Evolutionary conservation across 305 asterid species (phyloP).

Genomic region (Fraxinus platypoda): DNA sequence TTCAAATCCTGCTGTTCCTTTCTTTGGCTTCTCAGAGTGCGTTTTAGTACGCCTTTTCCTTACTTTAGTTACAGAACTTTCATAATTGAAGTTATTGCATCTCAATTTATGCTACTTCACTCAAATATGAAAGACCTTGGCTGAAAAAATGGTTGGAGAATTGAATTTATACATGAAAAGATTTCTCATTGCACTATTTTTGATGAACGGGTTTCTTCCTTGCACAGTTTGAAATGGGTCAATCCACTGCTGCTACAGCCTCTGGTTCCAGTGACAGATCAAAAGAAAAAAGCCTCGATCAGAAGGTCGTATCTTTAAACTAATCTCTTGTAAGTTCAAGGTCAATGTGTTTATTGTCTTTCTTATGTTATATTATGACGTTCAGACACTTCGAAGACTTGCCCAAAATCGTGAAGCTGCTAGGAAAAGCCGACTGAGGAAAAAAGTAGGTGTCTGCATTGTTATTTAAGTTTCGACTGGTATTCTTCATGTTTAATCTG

Average conservation of each 20-base stretch:
- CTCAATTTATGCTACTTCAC: not conserved
- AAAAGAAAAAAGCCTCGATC: conserved; percentile 70
- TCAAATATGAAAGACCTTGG: not conserved
- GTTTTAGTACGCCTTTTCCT: not conserved
- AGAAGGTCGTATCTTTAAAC: conserved; percentile 54
- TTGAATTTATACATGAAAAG: not conserved
- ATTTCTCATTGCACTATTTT: not conserved
- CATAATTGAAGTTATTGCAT: not conserved
- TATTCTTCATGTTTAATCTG: not conserved
- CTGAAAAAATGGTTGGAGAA: not conserved
- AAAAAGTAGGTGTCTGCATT: conserved; percentile 59
- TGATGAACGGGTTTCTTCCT: conserved; percentile 18
- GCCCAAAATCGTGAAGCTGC: conserved; percentile 99
- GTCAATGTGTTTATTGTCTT: conserved; percentile 13
- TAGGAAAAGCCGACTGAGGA: conserved; percentile 89
- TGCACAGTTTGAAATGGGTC: conserved; percentile 71
- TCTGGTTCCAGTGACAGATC: conserved; percentile 90
- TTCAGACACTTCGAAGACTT: conserved; percentile 83
- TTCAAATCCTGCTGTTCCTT: not conserved
- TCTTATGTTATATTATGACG: conserved; percentile 9
- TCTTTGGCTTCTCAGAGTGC: not conserved
- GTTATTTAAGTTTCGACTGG: conserved; percentile 1
- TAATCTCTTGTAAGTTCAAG: conserved; percentile 1
- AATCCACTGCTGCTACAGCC: conserved; percentile 42
- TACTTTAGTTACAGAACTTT: not conserved